Evolutionary conservation across 768 basidiomycete genomes (phyloP).

Genomic region (Tylopilus subfusipes): DNA sequence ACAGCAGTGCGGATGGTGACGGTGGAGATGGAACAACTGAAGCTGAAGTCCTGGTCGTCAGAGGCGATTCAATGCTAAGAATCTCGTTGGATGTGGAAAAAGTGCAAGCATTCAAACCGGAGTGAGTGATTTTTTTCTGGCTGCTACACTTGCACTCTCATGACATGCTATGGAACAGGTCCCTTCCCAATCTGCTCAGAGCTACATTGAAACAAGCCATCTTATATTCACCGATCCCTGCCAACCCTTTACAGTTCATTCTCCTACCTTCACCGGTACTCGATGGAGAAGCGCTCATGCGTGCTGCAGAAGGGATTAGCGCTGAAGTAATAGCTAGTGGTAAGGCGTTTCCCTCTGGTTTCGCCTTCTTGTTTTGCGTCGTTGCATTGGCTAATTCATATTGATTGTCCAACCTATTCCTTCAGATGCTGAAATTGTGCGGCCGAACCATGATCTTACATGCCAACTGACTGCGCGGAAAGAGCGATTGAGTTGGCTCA

Average conservation of each 20-base stretch:
- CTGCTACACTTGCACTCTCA: neutral
- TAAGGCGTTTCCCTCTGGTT: constrained; percentile 26
- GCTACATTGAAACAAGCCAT: constrained; percentile 83
- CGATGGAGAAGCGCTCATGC: constrained; percentile 76
- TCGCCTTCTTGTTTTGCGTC: neutral
- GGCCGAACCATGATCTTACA: constrained; percentile 74
- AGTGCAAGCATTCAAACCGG: constrained; percentile 55
- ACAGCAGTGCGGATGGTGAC: constrained; percentile 7
- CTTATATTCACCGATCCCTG: constrained; percentile 65
- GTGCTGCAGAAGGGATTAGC: constrained; percentile 74
- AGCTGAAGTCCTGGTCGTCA: constrained; percentile 39
- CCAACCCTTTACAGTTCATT: constrained; percentile 79
- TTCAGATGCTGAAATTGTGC: constrained; percentile 63
- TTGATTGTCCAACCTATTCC: neutral
- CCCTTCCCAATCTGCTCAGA: constrained; percentile 63
- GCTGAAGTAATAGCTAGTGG: constrained; percentile 69
- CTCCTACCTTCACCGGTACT: constrained; percentile 66
- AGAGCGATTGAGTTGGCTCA: constrained; percentile 78
- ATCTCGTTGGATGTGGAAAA: constrained; percentile 58
- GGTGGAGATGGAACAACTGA: constrained; percentile 8
- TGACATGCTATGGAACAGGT: constrained; percentile 45
- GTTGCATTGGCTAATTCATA: neutral
- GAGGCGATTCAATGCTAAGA: constrained; percentile 69
- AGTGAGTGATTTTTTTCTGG: constrained; percentile 41
- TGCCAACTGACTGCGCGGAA: constrained; percentile 73